Percentiles rank a stretch among this genome's conserved stretches.
Conservation (phyloP, 2,329 filamentous ascomycete species). For the Aureobasidium sp. region DNA sequence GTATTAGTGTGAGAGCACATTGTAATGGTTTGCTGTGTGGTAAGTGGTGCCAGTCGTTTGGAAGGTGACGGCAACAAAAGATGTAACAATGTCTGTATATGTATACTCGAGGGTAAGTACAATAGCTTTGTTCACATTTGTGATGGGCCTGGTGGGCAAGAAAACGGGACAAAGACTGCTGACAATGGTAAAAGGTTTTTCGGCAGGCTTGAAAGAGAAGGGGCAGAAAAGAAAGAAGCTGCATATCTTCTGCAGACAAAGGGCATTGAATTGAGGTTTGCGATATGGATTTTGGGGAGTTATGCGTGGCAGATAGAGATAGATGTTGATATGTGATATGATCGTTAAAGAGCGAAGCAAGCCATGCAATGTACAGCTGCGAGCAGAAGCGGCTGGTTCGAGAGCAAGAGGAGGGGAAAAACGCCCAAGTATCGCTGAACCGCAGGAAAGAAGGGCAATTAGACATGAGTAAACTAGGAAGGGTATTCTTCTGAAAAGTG, state of each 20-base stretch:
- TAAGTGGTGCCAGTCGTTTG: background rate
- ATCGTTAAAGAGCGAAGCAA: background rate
- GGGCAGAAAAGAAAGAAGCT: background rate
- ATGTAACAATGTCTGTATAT: background rate
- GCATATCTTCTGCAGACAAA: background rate
- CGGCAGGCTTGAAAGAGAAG: background rate
- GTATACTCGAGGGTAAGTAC: background rate
- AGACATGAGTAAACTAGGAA: background rate
- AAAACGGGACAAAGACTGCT: background rate
- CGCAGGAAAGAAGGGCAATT: slow-evolving; percentile 6
- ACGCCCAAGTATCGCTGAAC: slow-evolving; percentile 12
- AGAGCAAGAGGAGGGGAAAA: slow-evolving; percentile 5
- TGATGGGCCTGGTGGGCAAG: background rate
- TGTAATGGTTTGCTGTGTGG: background rate
- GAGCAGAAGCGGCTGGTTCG: background rate
- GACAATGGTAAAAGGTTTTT: background rate
- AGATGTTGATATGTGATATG: background rate
- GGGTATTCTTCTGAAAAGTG: background rate
- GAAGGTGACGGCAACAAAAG: background rate
- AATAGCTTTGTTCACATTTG: background rate
- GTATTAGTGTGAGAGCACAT: background rate
- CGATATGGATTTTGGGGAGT: too few species aligned
- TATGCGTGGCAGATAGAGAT: background rate
- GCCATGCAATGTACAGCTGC: background rate
- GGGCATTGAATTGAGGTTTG: background rate